Conservation (phyloP, 257 asterid species). For the Solanum medicagineum region DNA sequence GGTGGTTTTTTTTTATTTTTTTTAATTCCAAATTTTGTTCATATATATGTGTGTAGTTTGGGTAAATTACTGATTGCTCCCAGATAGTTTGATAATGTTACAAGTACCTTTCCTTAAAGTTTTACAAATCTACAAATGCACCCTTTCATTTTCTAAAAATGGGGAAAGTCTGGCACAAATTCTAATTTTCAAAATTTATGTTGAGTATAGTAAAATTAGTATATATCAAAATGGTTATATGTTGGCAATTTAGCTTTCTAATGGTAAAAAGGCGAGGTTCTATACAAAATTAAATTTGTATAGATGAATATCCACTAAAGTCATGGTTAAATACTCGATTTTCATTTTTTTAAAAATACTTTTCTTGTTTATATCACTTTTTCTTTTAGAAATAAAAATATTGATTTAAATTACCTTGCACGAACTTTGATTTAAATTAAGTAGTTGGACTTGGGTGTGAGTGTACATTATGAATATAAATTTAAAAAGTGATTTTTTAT, state of each 20-base stretch:
- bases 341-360: neutral
- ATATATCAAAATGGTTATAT: neutral
- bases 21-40: neutral
- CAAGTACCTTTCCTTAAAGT: neutral
- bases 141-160: neutral
- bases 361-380: neutral
- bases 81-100: neutral
- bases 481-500: too few relatives aligned
- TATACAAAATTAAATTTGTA: neutral
- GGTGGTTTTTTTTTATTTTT: neutral
- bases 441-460: too few relatives aligned
- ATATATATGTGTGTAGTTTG: neutral
- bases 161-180: neutral
- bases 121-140: neutral
- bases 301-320: neutral
- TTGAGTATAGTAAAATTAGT: neutral
- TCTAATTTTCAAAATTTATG: too few relatives aligned
- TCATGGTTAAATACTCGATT: neutral
- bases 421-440: too few relatives aligned
- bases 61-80: neutral
- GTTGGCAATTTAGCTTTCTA: neutral
- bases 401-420: too few relatives aligned
- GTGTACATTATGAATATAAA: too few relatives aligned
- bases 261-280: too few relatives aligned
- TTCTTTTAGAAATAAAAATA: neutral